phyloP scores from a whole-genome alignment of 495 filamentous ascomycete species.

The Wilcoxina mikolae region DNA sequence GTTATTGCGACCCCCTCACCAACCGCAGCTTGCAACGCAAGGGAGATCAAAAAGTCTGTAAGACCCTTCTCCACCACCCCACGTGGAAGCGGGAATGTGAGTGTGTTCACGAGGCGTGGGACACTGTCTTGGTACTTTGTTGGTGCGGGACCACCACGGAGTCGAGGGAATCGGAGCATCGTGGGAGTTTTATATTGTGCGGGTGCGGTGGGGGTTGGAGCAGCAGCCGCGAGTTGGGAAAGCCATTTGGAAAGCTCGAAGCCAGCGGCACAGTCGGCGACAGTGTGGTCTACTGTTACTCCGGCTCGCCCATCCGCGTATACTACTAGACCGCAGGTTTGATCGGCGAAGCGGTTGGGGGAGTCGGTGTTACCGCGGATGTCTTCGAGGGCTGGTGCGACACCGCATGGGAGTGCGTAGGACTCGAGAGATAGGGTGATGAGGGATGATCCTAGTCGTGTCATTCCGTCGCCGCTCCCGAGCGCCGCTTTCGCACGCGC shows the following conservation, averaged over 20 bases:
- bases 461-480: not conserved
- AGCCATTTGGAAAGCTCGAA: not conserved
- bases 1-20: not conserved
- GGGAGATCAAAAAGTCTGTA: not conserved
- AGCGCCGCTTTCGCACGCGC: conserved; percentile 1
- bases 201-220: not conserved
- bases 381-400: conserved; percentile 7
- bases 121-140: not conserved
- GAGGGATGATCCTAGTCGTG: conserved; percentile 2
- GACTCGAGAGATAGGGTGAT: conserved; percentile 9
- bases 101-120: not conserved
- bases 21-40: not conserved
- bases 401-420: not conserved
- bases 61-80: not conserved
- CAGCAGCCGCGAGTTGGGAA: not conserved
- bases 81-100: not conserved
- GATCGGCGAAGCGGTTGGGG: conserved; percentile 18
- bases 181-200: not conserved
- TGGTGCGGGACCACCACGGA: not conserved
- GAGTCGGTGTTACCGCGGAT: conserved; percentile 10
- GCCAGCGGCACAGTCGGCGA: not conserved
- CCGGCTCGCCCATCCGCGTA: not conserved
- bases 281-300: not conserved
- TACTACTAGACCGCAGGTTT: conserved; percentile 4
- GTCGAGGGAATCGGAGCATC: not conserved